A percentile compares a stretch with the other conserved stretches of the same genome.
phyloP scores from a whole-genome alignment of 169 alveolate genomes.

The Ichthyophthirius multifiliis region DNA sequence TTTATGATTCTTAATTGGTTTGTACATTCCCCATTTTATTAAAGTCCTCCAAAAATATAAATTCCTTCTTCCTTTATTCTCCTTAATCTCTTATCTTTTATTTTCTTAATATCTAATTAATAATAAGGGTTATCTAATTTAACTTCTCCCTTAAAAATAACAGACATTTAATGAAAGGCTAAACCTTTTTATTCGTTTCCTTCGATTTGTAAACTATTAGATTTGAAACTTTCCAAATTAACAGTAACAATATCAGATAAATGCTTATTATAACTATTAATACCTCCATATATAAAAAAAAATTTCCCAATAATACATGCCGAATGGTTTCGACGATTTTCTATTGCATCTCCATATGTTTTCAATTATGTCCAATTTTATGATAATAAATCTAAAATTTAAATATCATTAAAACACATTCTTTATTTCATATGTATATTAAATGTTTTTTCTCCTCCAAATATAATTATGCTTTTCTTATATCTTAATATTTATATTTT shows the following conservation, averaged over 20 bases:
- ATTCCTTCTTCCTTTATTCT: conserved; percentile 55
- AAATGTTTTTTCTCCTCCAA: conserved; percentile 36
- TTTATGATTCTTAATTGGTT: conserved; percentile 58
- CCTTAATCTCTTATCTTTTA: conserved; percentile 10
- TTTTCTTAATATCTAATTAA: conserved; percentile 17
- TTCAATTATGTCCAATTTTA: conserved; percentile 22
- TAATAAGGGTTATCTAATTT: conserved; percentile 31
- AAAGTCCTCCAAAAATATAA: conserved; percentile 63
- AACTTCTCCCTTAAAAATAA: conserved; percentile 27
- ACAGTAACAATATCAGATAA: conserved; percentile 12
- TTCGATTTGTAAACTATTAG: not conserved
- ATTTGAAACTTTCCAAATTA: conserved; percentile 34
- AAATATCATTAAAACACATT: conserved; percentile 27
- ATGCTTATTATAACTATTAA: conserved; percentile 25
- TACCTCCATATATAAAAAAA: conserved; percentile 28
- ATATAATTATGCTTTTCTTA: conserved; percentile 14
- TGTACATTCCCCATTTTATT: conserved; percentile 54
- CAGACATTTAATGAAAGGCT: not conserved
- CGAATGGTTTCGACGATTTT: conserved; percentile 37
- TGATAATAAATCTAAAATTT: not conserved
- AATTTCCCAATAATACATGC: conserved; percentile 16
- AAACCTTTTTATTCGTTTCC: not conserved
- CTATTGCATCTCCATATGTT: conserved; percentile 31
- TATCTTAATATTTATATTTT: not conserved
- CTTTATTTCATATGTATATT: conserved; percentile 20